Percentiles rank a stretch among this genome's conserved stretches.
Evolutionary conservation across 768 basidiomycete species (phyloP).

Genomic region (Leccinum truebloodii): DNA sequence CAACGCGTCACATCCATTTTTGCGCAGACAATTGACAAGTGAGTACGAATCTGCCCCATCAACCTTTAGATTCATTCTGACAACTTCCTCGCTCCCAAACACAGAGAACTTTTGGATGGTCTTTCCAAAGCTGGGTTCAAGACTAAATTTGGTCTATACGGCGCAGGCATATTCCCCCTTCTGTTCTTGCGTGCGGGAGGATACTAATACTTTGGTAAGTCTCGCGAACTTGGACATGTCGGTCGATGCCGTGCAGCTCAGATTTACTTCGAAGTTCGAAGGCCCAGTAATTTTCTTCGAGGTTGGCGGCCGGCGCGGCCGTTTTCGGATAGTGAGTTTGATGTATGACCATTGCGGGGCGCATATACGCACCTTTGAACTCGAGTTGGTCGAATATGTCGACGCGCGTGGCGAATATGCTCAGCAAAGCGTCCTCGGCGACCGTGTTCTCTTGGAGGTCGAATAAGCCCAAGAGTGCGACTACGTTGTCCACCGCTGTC

Average conservation of each 20-base stretch:
- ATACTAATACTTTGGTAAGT: constrained; percentile 39
- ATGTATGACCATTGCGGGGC: neutral
- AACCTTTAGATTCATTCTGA: neutral
- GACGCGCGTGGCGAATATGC: constrained; percentile 63
- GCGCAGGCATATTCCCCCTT: constrained; percentile 34
- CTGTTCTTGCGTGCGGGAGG: constrained; percentile 36
- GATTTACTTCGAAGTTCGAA: neutral
- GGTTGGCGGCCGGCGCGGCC: too few species aligned
- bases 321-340: neutral
- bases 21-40: constrained; percentile 31
- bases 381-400: constrained; percentile 68
- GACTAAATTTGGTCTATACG: constrained; percentile 36
- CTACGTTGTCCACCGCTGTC: constrained; percentile 40
- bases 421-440: constrained; percentile 73
- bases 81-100: neutral
- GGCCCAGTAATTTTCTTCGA: too few species aligned
- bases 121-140: constrained; percentile 41
- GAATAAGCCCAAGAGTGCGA: constrained; percentile 56
- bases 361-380: constrained; percentile 60
- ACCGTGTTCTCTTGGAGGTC: constrained; percentile 59
- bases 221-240: neutral
- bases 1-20: constrained; percentile 19
- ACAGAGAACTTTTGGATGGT: constrained; percentile 39
- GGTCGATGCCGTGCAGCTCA: neutral
- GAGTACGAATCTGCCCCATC: neutral